A percentile compares a stretch with the other conserved stretches of the same genome.
phyloP scores from a whole-genome alignment of 78 protist genomes.

The Dictyostelium citrinum region DNA sequence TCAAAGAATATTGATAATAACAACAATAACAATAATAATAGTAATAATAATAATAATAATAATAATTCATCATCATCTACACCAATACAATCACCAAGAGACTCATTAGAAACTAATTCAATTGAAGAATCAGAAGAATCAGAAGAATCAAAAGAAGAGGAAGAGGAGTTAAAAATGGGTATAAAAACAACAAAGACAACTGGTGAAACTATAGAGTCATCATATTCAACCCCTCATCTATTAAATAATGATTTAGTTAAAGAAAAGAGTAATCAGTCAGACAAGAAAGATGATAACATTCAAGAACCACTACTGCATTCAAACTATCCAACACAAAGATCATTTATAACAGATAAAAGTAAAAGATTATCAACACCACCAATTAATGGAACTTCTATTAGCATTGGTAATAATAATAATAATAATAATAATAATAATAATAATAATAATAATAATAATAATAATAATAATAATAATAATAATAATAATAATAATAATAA shows the following conservation, averaged over 20 bases:
- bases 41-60: not conserved
- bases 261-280: not conserved
- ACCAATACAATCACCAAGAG: constrained; percentile 7
- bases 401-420: constrained; percentile 6
- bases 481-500: too few relatives aligned
- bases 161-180: not conserved
- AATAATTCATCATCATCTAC: not conserved
- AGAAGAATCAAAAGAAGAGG: not conserved
- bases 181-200: not conserved
- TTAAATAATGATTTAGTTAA: not conserved
- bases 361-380: constrained; percentile 27
- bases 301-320: not conserved
- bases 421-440: not conserved
- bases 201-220: not conserved
- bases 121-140: not conserved
- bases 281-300: not conserved
- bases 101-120: not conserved
- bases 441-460: not conserved
- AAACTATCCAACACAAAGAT: not conserved
- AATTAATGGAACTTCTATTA: too few relatives aligned
- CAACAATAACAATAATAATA: not conserved
- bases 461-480: not conserved
- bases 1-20: not conserved
- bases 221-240: not conserved
- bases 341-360: constrained; percentile 6